Conservation (phyloP, 108 stramenopile species). For the Cylindrotheca closterium region DNA sequence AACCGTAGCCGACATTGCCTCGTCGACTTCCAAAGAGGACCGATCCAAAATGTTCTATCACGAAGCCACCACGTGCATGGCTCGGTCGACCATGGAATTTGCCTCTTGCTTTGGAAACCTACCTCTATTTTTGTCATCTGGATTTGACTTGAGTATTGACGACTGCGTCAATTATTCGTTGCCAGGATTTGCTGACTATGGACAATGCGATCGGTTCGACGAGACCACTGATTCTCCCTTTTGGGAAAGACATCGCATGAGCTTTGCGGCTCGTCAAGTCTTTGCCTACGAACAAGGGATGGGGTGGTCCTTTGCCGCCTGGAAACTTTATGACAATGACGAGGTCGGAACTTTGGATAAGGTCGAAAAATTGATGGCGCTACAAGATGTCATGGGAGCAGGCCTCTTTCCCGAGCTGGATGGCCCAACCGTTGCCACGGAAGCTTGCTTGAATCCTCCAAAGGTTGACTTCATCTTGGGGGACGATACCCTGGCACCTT, state of each 20-base stretch:
- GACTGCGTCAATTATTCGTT: conserved; percentile 43
- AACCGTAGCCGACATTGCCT: conserved; percentile 66
- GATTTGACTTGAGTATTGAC: conserved; percentile 70
- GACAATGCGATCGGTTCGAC: conserved; percentile 77
- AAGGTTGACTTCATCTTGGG: conserved; percentile 66
- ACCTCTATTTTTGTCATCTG: conserved; percentile 51
- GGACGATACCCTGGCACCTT: conserved; percentile 68
- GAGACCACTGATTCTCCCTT: conserved; percentile 62
- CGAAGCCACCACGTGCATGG: conserved; percentile 57
- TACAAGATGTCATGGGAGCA: conserved; percentile 63
- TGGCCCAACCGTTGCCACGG: conserved; percentile 8
- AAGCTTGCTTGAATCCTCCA: conserved; percentile 72
- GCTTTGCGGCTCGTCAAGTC: conserved; percentile 66
- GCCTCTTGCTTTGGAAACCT: conserved; percentile 43
- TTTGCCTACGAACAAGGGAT: conserved; percentile 64
- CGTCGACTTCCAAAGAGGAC: conserved; percentile 51
- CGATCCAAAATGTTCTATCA: conserved; percentile 79
- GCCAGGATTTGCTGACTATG: conserved; percentile 60
- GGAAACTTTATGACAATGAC: conserved; percentile 63
- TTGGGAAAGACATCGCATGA: conserved; percentile 70
- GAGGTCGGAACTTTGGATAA: conserved; percentile 39
- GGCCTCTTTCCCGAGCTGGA: conserved; percentile 49
- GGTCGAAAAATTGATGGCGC: conserved; percentile 57
- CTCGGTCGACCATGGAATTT: conserved; percentile 72
- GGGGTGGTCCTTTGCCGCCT: conserved; percentile 73